Evolutionary conservation across 495 filamentous ascomycete genomes (phyloP).

Genomic region (Tirmania nivea): DNA sequence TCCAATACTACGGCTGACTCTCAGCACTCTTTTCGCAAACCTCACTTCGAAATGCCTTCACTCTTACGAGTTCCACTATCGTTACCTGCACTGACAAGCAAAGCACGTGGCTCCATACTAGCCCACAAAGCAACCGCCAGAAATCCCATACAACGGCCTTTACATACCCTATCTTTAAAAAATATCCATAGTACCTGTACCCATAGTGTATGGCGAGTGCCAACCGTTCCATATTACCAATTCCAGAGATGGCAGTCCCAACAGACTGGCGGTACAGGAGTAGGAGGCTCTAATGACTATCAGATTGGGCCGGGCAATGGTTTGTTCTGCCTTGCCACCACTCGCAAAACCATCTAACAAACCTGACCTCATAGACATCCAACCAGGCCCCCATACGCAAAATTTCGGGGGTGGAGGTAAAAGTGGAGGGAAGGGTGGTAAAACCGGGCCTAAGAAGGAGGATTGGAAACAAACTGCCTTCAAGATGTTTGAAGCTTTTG

Average conservation of each 20-base stretch:
- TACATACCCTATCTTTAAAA: too few species aligned
- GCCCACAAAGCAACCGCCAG: too few species aligned
- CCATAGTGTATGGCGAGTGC: too few species aligned
- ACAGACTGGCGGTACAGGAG: neutral
- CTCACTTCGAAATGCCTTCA: too few species aligned
- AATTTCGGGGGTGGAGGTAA: neutral
- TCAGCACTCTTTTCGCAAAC: too few species aligned
- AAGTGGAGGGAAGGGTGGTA: neutral
- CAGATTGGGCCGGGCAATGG: neutral
- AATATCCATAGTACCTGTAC: too few species aligned
- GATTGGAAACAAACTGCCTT: constrained; percentile 30
- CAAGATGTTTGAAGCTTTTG: constrained; percentile 69
- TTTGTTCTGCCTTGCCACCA: neutral
- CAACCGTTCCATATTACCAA: too few species aligned
- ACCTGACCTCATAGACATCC: neutral
- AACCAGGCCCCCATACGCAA: neutral
- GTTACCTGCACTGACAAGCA: too few species aligned
- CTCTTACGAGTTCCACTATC: too few species aligned
- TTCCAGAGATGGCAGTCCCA: neutral
- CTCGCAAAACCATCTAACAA: neutral
- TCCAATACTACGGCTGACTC: too few species aligned
- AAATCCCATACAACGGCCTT: too few species aligned
- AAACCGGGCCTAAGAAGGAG: neutral
- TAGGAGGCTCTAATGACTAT: neutral
- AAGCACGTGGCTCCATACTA: too few species aligned